Evolutionary conservation across 495 filamentous ascomycete genomes (phyloP).

Genomic region (Achaetomiella virescens): DNA sequence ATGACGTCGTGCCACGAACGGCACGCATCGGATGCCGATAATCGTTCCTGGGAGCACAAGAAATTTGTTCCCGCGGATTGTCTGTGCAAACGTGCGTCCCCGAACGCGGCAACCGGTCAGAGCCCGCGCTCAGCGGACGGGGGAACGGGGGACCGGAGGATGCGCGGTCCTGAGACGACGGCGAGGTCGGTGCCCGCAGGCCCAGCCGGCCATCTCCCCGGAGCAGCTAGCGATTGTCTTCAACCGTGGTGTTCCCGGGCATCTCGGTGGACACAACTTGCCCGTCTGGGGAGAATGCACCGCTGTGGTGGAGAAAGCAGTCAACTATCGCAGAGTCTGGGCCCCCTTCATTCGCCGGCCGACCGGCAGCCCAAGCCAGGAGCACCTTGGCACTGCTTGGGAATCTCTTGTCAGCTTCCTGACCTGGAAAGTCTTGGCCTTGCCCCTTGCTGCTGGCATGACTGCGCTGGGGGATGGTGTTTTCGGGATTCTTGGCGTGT

Average conservation of each 20-base stretch:
- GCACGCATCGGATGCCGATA: not conserved
- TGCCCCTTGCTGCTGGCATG: not conserved
- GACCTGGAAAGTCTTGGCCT: slow-evolving; percentile 16
- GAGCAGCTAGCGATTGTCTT: slow-evolving; percentile 17
- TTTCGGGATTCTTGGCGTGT: not conserved
- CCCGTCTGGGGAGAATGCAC: slow-evolving; percentile 11
- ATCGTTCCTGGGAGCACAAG: too few species aligned
- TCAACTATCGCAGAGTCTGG: not conserved
- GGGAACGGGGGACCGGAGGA: too few species aligned
- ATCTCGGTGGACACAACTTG: slow-evolving; percentile 10
- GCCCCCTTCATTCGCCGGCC: slow-evolving; percentile 9
- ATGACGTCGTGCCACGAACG: not conserved
- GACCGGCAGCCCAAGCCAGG: not conserved
- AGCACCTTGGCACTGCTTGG: slow-evolving; percentile 6
- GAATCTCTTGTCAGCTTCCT: slow-evolving; percentile 19
- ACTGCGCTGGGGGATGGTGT: slow-evolving; percentile 3
- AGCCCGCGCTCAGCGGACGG: too few species aligned
- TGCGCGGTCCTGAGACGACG: not conserved
- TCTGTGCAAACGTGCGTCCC: too few species aligned
- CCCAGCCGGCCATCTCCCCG: slow-evolving; percentile 28
- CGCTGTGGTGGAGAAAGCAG: slow-evolving; percentile 1
- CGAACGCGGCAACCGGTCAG: too few species aligned
- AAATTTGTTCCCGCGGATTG: too few species aligned
- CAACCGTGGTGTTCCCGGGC: slow-evolving; percentile 9
- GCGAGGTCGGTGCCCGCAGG: not conserved